Conservation (phyloP, 2,329 filamentous ascomycete species). For the Nigrospora sphaerica region DNA sequence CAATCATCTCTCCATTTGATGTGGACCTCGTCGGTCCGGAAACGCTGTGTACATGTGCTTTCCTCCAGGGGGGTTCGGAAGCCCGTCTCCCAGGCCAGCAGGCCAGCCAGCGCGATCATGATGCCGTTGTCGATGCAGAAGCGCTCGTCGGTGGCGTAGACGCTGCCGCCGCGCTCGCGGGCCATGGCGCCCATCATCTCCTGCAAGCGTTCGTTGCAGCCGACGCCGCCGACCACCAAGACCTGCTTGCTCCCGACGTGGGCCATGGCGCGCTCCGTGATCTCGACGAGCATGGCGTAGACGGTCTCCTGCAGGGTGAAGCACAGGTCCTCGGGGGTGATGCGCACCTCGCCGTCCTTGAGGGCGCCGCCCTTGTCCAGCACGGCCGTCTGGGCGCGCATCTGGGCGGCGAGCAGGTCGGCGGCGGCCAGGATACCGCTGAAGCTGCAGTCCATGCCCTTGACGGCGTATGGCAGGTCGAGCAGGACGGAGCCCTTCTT, state of each 20-base stretch:
- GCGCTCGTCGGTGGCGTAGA: slow-evolving; percentile 91
- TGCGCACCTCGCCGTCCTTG: slow-evolving; percentile 41
- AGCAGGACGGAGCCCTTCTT: slow-evolving; percentile 62
- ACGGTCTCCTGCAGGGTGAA: slow-evolving; percentile 94
- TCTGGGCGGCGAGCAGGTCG: slow-evolving; percentile 69
- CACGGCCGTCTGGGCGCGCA: slow-evolving; percentile 36
- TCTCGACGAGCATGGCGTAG: slow-evolving; percentile 96
- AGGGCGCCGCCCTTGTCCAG: slow-evolving; percentile 17
- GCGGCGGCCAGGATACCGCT: slow-evolving; percentile 82
- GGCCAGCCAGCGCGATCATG: slow-evolving; percentile 96
- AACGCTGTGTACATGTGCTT: slow-evolving; percentile 77
- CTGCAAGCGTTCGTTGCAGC: slow-evolving; percentile 89
- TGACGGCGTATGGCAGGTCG: slow-evolving; percentile 91
- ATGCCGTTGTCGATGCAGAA: slow-evolving; percentile 99
- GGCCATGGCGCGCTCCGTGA: slow-evolving; percentile 96
- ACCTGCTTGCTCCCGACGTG: slow-evolving; percentile 90
- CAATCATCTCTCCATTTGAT: slow-evolving; percentile 64
- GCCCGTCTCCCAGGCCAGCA: slow-evolving; percentile 78
- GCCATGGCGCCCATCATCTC: slow-evolving; percentile 99
- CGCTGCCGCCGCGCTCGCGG: slow-evolving; percentile 74
- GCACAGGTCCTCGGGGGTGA: slow-evolving; percentile 81
- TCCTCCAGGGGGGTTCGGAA: slow-evolving; percentile 71
- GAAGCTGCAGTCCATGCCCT: slow-evolving; percentile 98
- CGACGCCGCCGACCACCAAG: slow-evolving; percentile 90
- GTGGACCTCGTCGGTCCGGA: slow-evolving; percentile 75